A percentile compares a stretch with the other conserved stretches of the same genome.
These are phyloP conservation scores for Larix kaempferi DNA, from an alignment of 75 land plant species.

Conservation along the genomic window DNA sequence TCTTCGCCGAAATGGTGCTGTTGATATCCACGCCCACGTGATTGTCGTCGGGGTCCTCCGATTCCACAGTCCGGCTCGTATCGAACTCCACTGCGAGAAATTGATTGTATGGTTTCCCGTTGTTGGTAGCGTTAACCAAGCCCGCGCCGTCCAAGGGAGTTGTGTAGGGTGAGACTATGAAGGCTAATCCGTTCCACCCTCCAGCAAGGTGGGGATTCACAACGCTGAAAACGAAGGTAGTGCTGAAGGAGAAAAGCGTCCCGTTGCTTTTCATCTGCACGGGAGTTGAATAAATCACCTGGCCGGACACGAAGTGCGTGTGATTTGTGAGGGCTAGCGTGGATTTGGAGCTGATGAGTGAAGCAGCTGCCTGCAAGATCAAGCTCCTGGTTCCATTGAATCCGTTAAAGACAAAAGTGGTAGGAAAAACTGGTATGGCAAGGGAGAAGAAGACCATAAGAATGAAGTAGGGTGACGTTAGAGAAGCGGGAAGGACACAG, in stretches of 20 bases:
- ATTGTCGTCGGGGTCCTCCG: slow-evolving; percentile 32
- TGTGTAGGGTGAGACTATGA: slow-evolving; percentile 28
- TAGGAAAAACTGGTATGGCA: no score
- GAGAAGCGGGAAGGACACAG: no score
- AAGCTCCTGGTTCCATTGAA: no score
- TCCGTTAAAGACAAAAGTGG: no score
- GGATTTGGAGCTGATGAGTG: no score
- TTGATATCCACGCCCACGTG: slow-evolving; percentile 65
- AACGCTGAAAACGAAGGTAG: neutral
- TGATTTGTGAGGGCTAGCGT: neutral
- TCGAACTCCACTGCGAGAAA: slow-evolving; percentile 63
- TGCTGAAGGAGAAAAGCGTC: slow-evolving; percentile 3
- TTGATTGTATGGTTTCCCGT: slow-evolving; percentile 39
- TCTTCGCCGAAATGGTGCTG: slow-evolving; percentile 19
- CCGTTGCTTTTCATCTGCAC: neutral
- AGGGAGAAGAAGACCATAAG: no score
- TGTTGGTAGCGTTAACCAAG: slow-evolving; percentile 30
- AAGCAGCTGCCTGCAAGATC: no score
- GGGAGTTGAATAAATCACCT: neutral
- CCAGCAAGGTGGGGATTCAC: neutral
- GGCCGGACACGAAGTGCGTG: neutral
- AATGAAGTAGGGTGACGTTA: no score
- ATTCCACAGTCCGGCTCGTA: slow-evolving; percentile 25
- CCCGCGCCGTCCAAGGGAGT: slow-evolving; percentile 33
- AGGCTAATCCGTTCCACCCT: slow-evolving; percentile 35